Evolutionary conservation across 2,329 filamentous ascomycete species (phyloP).

Genomic region (Niveomyces coronatus): DNA sequence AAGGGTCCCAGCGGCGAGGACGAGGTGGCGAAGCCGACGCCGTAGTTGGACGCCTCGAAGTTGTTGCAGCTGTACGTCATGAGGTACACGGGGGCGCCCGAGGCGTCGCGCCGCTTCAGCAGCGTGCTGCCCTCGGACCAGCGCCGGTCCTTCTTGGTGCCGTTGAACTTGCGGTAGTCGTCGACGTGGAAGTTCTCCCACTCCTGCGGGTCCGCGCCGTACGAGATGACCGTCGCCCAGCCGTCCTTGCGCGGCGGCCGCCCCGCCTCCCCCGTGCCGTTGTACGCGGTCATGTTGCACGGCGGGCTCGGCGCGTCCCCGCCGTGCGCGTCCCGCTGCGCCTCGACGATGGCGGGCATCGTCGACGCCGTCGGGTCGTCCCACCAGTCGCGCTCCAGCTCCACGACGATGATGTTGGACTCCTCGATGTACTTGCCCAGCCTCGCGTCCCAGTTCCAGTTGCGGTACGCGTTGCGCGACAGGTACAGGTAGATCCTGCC

Average conservation of each 20-base stretch:
- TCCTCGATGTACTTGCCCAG: constrained; percentile 27
- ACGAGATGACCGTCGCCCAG: constrained; percentile 27
- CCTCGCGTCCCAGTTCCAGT: constrained; percentile 25
- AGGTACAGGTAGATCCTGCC: constrained; percentile 25
- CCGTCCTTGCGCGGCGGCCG: constrained; percentile 24
- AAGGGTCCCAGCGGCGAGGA: constrained; percentile 23
- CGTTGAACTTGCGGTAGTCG: constrained; percentile 23
- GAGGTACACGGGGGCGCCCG: constrained; percentile 20
- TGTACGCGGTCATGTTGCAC: constrained; percentile 22
- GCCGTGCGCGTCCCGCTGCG: constrained; percentile 20
- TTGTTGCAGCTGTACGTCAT: constrained; percentile 25
- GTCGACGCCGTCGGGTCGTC: constrained; percentile 22
- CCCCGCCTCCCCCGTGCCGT: constrained; percentile 23
- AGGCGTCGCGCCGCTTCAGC: constrained; percentile 14
- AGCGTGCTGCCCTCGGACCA: constrained; percentile 27
- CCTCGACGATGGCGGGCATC: constrained; percentile 23
- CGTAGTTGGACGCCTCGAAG: constrained; percentile 27
- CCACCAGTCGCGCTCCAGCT: constrained; percentile 25
- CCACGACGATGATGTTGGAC: constrained; percentile 27
- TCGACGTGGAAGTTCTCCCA: constrained; percentile 27
- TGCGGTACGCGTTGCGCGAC: constrained; percentile 26
- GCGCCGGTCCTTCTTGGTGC: constrained; percentile 24
- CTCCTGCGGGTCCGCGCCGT: constrained; percentile 23
- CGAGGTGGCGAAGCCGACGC: constrained; percentile 24
- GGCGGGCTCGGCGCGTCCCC: constrained; percentile 18